A percentile compares a stretch with the other conserved stretches of the same genome.
These are phyloP conservation scores for Yueomyces sp. DNA, from an alignment of 805 yeast genomes.

Conservation along the genomic window DNA sequence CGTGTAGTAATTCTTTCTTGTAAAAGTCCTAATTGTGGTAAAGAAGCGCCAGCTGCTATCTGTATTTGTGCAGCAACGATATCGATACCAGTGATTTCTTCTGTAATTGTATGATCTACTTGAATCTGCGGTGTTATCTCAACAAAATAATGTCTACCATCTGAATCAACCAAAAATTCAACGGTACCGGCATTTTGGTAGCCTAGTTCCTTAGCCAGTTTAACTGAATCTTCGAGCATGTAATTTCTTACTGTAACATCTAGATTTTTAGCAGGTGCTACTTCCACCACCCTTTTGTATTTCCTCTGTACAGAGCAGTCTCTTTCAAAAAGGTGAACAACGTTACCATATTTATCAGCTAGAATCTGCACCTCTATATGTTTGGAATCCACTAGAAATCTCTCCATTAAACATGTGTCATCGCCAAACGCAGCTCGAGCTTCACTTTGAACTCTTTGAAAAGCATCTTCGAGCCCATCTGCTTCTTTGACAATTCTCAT, in stretches of 20 bases:
- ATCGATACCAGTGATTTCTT: conserved; percentile 95
- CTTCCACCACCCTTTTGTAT: conserved; percentile 95
- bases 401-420: conserved; percentile 93
- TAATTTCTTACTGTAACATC: conserved; percentile 75
- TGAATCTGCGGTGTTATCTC: conserved; percentile 96
- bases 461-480: conserved; percentile 80
- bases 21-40: conserved; percentile 75
- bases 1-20: conserved; percentile 90
- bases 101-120: conserved; percentile 96
- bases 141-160: conserved; percentile 87
- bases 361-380: conserved; percentile 92
- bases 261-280: conserved; percentile 89
- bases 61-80: conserved; percentile 97
- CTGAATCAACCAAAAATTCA: conserved; percentile 88
- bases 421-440: conserved; percentile 93
- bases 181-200: conserved; percentile 97
- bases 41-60: conserved; percentile 93
- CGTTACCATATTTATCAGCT: conserved; percentile 88
- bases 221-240: conserved; percentile 85
- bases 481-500: conserved; percentile 97
- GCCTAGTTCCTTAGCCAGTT: conserved; percentile 69
- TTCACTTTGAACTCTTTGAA: conserved; percentile 82
- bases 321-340: conserved; percentile 86
- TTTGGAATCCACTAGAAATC: conserved; percentile 86
- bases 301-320: conserved; percentile 98